phyloP scores from a whole-genome alignment of 345 rosid species.

The Reutealis trisperma region DNA sequence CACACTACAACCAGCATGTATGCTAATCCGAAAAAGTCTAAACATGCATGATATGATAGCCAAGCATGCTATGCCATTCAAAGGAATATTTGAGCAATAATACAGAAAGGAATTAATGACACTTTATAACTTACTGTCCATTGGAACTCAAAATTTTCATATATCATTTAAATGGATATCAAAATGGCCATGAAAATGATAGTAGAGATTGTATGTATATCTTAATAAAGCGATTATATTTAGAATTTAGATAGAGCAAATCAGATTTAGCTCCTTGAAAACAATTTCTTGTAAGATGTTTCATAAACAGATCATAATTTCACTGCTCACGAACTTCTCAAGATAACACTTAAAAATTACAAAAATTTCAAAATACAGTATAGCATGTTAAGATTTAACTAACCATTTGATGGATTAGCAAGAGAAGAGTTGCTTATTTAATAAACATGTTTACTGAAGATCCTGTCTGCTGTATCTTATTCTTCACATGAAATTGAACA shows the following conservation, averaged over 20 bases:
- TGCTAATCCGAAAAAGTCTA: background rate
- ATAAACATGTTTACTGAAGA: background rate
- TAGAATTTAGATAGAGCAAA: background rate
- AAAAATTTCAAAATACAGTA: too few species aligned
- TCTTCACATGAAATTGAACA: background rate
- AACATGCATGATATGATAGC: background rate
- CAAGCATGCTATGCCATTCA: background rate
- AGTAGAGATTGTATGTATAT: background rate
- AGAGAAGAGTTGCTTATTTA: background rate
- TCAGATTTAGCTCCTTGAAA: background rate
- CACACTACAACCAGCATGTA: background rate
- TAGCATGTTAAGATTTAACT: background rate
- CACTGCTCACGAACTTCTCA: background rate
- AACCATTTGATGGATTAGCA: background rate
- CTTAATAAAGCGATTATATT: background rate
- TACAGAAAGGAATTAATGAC: background rate
- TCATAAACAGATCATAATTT: background rate
- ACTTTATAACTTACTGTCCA: background rate
- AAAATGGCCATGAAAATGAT: background rate
- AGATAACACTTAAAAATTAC: background rate
- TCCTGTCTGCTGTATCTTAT: background rate
- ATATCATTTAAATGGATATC: background rate
- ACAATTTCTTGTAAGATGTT: too few species aligned
- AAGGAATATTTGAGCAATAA: background rate
- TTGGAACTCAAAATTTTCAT: background rate